Base-by-base conservation (phyloP, 768 basidiomycete species). In the Lactarius evosmus region DNA sequence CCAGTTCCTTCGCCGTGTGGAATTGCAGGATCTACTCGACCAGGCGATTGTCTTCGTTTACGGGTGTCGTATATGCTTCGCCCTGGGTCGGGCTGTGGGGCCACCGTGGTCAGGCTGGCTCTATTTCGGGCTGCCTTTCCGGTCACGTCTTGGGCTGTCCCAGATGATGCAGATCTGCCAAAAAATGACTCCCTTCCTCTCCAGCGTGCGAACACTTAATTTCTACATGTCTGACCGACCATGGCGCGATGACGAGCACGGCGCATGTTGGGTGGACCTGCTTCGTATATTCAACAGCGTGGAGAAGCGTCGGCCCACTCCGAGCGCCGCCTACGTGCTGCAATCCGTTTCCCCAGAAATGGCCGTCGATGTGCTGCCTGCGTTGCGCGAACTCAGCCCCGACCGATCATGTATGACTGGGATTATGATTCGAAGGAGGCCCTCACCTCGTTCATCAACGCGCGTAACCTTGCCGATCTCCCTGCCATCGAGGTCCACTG, bases 301-400 rank as follows among this genome's bases (percentile, higher is more conserved):
- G 52, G 40, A 55, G 53, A 9, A 12, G 22, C 17, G 2, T 8
- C 2, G 33, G 38, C 17, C 22, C 3, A 17, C 22, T n/a, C 30
- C 17, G 9, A 40, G 16, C 40, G 29, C 46, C 5, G 40, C 52
- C 16, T 41, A 22, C n/a, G 60, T 52, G 52, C 16, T 61, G 40
- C 25, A 34, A 33, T 22, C 0, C 4, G 53, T 61, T 4, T 12
- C 60, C 38, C 1, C 3, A 22, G 30, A 49, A 27, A 33, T 22
- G 27, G 14, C n/a, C n/a, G n/a, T n/a, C n/a, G n/a, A 44, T 4
- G 60, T 55, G 32, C 33, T 55, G 22, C 60, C 60, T n/a, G 53
- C 41, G 11, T 25, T 61, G 41, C 53, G 33, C 22, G 60, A 46
- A 34, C 60, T 61, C 33, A 16, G 27, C 27, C 34, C 55, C 34